These are phyloP conservation scores for Rhamnella rubrinervis DNA, from an alignment of 331 rosid species.

Conservation along the genomic window DNA sequence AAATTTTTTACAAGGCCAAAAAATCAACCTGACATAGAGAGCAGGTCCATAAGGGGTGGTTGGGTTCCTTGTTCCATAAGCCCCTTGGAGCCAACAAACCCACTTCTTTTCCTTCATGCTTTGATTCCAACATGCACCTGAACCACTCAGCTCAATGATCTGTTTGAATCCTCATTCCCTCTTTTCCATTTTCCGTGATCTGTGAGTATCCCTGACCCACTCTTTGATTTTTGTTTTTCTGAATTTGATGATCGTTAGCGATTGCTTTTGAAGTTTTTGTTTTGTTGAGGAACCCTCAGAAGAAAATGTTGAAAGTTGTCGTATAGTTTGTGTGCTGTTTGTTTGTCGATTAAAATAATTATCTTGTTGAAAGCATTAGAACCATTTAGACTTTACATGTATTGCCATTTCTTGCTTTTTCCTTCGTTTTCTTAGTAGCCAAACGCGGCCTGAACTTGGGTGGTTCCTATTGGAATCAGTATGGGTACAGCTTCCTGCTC, in stretches of 20 bases:
- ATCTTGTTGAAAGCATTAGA: too few relatives aligned
- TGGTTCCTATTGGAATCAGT: too few relatives aligned
- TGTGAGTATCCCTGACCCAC: not conserved
- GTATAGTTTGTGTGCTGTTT: too few relatives aligned
- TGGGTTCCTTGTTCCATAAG: not conserved
- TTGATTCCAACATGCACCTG: not conserved
- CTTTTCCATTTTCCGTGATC: not conserved
- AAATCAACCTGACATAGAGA: conserved; percentile 3
- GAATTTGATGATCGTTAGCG: not conserved
- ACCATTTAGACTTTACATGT: too few relatives aligned
- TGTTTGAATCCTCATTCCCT: not conserved
- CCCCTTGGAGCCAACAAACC: not conserved
- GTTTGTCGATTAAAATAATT: too few relatives aligned
- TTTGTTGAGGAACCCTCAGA: not conserved
- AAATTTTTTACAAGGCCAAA: too few relatives aligned
- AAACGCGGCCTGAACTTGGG: too few relatives aligned
- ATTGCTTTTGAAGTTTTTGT: not conserved
- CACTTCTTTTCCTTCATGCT: not conserved
- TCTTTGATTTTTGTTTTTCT: not conserved
- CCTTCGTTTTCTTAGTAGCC: too few relatives aligned
- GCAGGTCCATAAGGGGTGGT: not conserved
- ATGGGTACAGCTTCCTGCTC: too few relatives aligned
- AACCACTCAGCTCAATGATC: too few relatives aligned
- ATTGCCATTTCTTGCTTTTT: too few relatives aligned
- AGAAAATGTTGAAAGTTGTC: too few relatives aligned